Conservation (phyloP, 1,139 yeast species). For the Yamadazyma epiphylla region DNA sequence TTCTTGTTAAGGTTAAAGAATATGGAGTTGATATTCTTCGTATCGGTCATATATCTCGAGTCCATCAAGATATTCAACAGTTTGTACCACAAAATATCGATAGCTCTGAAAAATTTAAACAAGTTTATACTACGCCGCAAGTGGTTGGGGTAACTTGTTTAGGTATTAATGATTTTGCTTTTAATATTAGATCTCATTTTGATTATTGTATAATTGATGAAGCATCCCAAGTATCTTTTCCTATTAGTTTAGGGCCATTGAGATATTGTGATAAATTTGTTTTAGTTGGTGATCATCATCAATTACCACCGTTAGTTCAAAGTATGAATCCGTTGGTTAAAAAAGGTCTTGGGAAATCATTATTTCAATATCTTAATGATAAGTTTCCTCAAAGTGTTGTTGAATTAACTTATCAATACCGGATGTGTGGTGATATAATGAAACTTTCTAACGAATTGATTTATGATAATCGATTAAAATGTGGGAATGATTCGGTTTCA, state of each 20-base stretch:
- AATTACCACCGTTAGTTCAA: slow-evolving; percentile 79
- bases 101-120: slow-evolving; percentile 41
- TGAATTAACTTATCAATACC: slow-evolving; percentile 76
- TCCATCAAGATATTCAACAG: slow-evolving; percentile 59
- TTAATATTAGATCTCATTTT: slow-evolving; percentile 54
- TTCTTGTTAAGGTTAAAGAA: slow-evolving; percentile 64
- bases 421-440: slow-evolving; percentile 94
- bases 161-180: slow-evolving; percentile 65
- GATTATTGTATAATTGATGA: slow-evolving; percentile 96
- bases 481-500: slow-evolving; percentile 69
- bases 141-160: slow-evolving; percentile 90
- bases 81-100: slow-evolving; percentile 48
- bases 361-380: slow-evolving; percentile 72
- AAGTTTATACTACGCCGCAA: slow-evolving; percentile 51
- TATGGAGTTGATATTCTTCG: slow-evolving; percentile 48
- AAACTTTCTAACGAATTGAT: slow-evolving; percentile 72
- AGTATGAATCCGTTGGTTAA: slow-evolving; percentile 52
- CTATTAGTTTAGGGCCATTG: slow-evolving; percentile 85
- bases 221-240: slow-evolving; percentile 92
- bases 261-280: slow-evolving; percentile 74
- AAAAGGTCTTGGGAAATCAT: slow-evolving; percentile 69
- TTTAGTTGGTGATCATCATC: slow-evolving; percentile 92
- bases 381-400: slow-evolving; percentile 67
- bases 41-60: slow-evolving; percentile 52
- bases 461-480: slow-evolving; percentile 68